Base-by-base conservation (phyloP, 495 filamentous ascomycete genomes). In the Penicillium riverlandense region DNA sequence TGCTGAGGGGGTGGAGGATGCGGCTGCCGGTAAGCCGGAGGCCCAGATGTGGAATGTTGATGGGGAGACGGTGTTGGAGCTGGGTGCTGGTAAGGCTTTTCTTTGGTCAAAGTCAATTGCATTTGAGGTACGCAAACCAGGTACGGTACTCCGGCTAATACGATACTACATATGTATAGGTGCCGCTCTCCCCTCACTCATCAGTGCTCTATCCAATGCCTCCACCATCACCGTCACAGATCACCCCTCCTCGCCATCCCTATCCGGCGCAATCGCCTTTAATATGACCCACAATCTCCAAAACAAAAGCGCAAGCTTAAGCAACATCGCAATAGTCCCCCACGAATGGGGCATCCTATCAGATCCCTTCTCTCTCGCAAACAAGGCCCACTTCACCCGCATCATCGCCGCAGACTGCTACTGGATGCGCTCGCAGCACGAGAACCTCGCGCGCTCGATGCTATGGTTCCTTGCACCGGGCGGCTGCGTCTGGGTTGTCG, bases 341-440 rank as follows among this genome's bases (percentile, higher is more conserved):
- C 89, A 95, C 47, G 66, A 69, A 51, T 95, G 89, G 90, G 90
- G 90, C 3, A 64, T 72, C 7, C 55, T 86, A 2, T 22, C 43
- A 7, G 76, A 82, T 39, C 34, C 61, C 0, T 79, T 88, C 50
- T 78, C 84, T 1, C 38, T 45, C 2, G 50, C 47, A 7, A 55
- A 81, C 48, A 65, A 65, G 7, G 71, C 69, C 8, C 45, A 45
- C 3, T 94, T 81, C 55, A 80, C 79, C 8, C 77, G 83, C 40
- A 79, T 95, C 16, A 69, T 94, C 29, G 84, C 82, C 2, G 85
- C 86, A 35, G 90, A 95, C 56, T 94, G 87, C 59, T 70, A 88
- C 46, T 96, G 89, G 90, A 88, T 95, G 84, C 74, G 69, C 10
- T 75, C 67, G 56, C 79, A 92, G 67, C 90, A 95, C 57, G 69